These are phyloP conservation scores for Herpetospermum pedunculosum DNA, from an alignment of 306 rosid species.

Conservation along the genomic window DNA sequence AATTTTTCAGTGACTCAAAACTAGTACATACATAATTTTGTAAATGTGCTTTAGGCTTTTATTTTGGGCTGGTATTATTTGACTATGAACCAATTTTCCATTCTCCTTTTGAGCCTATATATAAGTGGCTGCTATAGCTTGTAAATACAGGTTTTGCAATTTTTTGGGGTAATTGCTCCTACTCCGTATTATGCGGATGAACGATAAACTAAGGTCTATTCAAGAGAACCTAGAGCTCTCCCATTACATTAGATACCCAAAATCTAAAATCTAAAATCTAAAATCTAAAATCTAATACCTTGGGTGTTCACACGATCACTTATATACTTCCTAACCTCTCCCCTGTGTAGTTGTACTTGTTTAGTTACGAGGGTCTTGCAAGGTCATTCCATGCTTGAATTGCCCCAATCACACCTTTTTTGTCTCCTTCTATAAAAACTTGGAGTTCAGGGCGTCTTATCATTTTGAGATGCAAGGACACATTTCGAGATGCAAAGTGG, in stretches of 20 bases:
- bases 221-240: no score
- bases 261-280: no score
- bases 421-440: not conserved
- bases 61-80: not conserved
- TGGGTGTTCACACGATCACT: not conserved
- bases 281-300: not conserved
- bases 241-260: no score
- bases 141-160: not conserved
- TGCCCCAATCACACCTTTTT: not conserved
- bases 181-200: no score
- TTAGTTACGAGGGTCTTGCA: not conserved
- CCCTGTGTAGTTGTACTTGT: not conserved
- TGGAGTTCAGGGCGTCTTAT: not conserved
- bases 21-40: not conserved
- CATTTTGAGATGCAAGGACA: not conserved
- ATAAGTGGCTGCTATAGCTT: not conserved
- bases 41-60: not conserved
- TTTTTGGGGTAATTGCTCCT: no score
- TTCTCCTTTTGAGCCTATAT: not conserved
- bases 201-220: no score
- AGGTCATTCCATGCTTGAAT: not conserved
- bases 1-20: slow-evolving; percentile 1
- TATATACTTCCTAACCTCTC: not conserved
- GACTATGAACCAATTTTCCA: not conserved
- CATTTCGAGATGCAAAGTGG: not conserved